Evolutionary conservation across 441 rosid genomes (phyloP), one percentile per base, ranked within the genome.

Genomic region (Brassica hybrid): DNA sequence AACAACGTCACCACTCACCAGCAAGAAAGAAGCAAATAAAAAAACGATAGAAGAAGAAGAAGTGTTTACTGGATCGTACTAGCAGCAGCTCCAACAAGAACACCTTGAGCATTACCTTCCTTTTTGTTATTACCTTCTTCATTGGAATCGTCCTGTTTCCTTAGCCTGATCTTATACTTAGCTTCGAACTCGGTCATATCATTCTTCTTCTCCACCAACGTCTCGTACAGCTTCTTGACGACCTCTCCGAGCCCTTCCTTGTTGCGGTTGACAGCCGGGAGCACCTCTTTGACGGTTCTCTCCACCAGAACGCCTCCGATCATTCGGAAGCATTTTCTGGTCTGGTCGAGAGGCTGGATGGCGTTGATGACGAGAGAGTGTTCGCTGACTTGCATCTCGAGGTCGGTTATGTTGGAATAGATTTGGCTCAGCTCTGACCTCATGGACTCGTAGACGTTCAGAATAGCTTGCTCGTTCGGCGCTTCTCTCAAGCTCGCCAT

Each of bases 321-420:
- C 98, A 91, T 88, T 62, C 97, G 85, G 77, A 87, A 95, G 79
- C 99, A 95, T 72, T 89, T 79, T 71, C 99, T 87, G 0, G 93
- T 80, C 9, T 83, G 97, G 64, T 93, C 96, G 2, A 93, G 96
- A 1, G 98, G 98, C 78, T 89, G 90, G 64, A 95, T 89, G 23
- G 98, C 96, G 80, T 86, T 95, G 19, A 90, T 84, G 71, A 95
- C 98, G 69, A 93, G 82, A 0, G 94, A 85, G 76, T 93, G 96
- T 83, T 95, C 97, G 32, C 96, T 91, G 36, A 85, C 92, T 83
- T 93, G 98, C 98, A 95, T 90, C 89, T 93, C 98, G 71, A 93
- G 88, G 38, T 94, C 99, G 1, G 97, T 94, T 67, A 94, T 89
- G 84, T 93, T 94, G 0, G 98, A 88, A 78, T 91, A 91, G 78